phyloP scores from a whole-genome alignment of 2,329 filamentous ascomycete genomes.

The Lojkania enalia region DNA sequence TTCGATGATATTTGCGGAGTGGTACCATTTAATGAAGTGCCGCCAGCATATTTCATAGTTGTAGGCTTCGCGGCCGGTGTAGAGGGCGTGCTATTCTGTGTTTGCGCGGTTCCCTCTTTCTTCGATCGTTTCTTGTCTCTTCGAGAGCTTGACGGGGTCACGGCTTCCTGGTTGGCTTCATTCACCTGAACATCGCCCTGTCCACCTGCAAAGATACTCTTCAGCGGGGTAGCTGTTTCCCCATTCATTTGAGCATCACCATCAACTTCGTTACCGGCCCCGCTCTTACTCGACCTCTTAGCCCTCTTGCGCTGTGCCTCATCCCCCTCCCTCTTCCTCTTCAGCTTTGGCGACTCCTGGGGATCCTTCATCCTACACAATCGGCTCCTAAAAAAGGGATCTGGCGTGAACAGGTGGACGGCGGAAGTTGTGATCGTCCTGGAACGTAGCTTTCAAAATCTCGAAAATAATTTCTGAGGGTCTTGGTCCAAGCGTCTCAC shows the following conservation, averaged over 20 bases:
- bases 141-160: no score
- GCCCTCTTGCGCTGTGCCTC: constrained; percentile 33
- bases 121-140: no score
- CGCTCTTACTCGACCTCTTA: constrained; percentile 32
- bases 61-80: no score
- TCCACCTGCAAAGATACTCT: no score
- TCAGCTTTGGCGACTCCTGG: constrained; percentile 27
- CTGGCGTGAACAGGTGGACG: not conserved
- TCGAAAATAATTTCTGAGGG: constrained; percentile 31
- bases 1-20: no score
- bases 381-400: not conserved
- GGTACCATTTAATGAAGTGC: no score
- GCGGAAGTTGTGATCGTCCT: not conserved
- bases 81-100: no score
- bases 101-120: no score
- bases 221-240: constrained; percentile 14
- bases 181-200: no score
- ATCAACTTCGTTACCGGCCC: constrained; percentile 17
- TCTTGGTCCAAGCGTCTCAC: constrained; percentile 36
- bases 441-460: constrained; percentile 5
- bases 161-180: no score
- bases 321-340: constrained; percentile 34
- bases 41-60: no score
- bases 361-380: constrained; percentile 29
- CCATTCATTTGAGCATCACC: constrained; percentile 16